Percentiles rank a stretch among this genome's conserved stretches.
These are phyloP conservation scores for Penicillium hordei DNA, from an alignment of 2,329 filamentous ascomycete genomes.

Conservation along the genomic window DNA sequence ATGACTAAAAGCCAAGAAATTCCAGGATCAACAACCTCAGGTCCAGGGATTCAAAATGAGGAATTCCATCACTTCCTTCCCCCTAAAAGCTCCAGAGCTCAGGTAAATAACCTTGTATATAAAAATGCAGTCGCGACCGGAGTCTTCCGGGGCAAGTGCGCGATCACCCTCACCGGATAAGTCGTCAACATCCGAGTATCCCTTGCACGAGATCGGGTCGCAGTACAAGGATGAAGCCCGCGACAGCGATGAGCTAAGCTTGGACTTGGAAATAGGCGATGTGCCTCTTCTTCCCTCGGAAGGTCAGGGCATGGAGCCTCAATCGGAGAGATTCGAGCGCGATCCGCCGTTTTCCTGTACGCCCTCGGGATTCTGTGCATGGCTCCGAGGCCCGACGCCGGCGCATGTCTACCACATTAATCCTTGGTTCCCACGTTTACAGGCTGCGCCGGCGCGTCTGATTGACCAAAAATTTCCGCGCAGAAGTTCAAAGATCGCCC, in stretches of 20 bases:
- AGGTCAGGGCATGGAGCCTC: not conserved
- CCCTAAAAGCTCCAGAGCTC: not conserved
- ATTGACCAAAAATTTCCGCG: constrained; percentile 32
- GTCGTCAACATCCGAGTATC: not conserved
- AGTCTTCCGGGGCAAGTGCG: not conserved
- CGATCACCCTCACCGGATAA: not conserved
- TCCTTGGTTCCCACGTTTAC: constrained; percentile 34
- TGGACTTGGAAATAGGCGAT: constrained; percentile 22
- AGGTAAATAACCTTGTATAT: not conserved
- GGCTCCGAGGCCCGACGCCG: constrained; percentile 34
- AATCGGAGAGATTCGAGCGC: not conserved
- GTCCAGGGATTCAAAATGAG: not conserved
- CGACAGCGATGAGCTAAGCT: constrained; percentile 13
- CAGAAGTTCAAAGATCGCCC: constrained; percentile 23
- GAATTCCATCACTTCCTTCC: not conserved
- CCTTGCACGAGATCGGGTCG: constrained; percentile 4
- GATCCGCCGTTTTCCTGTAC: constrained; percentile 27
- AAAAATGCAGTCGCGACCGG: constrained; percentile 13
- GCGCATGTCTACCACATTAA: constrained; percentile 37
- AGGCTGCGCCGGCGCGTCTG: constrained; percentile 35
- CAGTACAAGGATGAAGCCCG: constrained; percentile 11
- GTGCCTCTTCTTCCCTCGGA: constrained; percentile 20
- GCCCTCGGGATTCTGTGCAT: constrained; percentile 24
- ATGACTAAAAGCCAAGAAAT: constrained; percentile 11
- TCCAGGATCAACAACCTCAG: not conserved